Percentiles rank a stretch among this genome's conserved stretches.
Evolutionary conservation across 73 alveolate genomes (phyloP).

Genomic region (Paramecium pentaurelia): DNA sequence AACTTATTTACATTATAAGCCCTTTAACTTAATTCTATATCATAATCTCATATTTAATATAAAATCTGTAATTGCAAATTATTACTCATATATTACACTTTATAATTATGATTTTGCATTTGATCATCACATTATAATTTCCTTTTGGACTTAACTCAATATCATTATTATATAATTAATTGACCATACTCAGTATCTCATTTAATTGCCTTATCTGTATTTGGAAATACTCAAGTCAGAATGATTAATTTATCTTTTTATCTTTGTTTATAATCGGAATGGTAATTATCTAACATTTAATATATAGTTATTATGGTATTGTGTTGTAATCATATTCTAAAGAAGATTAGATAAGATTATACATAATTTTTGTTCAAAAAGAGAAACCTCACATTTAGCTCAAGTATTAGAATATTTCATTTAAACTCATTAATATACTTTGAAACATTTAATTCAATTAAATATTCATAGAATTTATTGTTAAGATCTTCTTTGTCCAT

Average conservation of each 20-base stretch:
- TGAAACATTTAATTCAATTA: background rate
- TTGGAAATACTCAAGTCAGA: background rate
- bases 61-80: background rate
- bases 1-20: background rate
- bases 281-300: background rate
- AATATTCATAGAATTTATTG: background rate
- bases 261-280: background rate
- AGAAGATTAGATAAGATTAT: background rate
- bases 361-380: background rate
- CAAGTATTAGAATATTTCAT: background rate
- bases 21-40: background rate
- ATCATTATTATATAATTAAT: background rate
- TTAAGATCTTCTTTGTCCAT: background rate
- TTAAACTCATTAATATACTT: background rate
- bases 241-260: background rate
- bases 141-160: background rate
- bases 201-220: background rate
- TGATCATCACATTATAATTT: background rate
- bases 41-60: background rate
- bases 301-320: background rate
- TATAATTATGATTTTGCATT: background rate
- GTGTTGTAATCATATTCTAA: background rate
- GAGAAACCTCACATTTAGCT: background rate
- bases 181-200: background rate
- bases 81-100: background rate